Conservation (phyloP, 192 early-diverging fungal genomes). For the Coemansia sp. region DNA sequence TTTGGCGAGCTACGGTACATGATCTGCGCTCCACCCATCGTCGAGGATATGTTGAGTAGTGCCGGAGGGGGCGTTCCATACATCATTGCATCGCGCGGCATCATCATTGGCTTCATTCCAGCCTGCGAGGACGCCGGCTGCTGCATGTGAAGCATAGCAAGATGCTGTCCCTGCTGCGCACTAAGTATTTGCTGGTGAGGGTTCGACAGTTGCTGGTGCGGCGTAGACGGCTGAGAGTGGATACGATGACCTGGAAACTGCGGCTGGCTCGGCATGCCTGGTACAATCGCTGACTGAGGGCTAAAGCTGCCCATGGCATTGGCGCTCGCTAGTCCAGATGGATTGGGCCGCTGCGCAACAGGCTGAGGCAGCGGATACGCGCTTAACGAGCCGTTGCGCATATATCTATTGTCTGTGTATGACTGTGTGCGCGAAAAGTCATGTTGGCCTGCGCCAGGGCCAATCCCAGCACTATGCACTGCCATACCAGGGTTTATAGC, state of each 20-base stretch:
- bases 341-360: conserved; percentile 38
- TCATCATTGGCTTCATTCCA: conserved; percentile 12
- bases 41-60: conserved; percentile 22
- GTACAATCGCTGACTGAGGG: conserved; percentile 15
- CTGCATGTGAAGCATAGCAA: conserved; percentile 28
- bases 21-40: conserved; percentile 26
- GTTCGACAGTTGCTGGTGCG: conserved; percentile 29
- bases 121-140: conserved; percentile 18
- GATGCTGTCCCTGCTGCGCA: conserved; percentile 15
- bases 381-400: conserved; percentile 39
- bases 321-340: conserved; percentile 28
- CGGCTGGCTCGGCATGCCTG: conserved; percentile 14
- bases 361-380: conserved; percentile 50
- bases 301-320: conserved; percentile 21
- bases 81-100: conserved; percentile 41
- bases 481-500: conserved; percentile 11
- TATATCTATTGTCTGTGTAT: conserved; percentile 29
- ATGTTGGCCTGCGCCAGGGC: conserved; percentile 17
- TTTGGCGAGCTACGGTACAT: conserved; percentile 37
- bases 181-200: conserved; percentile 27
- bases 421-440: conserved; percentile 38
- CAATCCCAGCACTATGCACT: conserved; percentile 26
- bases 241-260: conserved; percentile 24
- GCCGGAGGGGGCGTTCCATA: conserved; percentile 49
- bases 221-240: conserved; percentile 44